phyloP scores from a whole-genome alignment of 352 stramenopile species.

The Phytophthora sp. region DNA sequence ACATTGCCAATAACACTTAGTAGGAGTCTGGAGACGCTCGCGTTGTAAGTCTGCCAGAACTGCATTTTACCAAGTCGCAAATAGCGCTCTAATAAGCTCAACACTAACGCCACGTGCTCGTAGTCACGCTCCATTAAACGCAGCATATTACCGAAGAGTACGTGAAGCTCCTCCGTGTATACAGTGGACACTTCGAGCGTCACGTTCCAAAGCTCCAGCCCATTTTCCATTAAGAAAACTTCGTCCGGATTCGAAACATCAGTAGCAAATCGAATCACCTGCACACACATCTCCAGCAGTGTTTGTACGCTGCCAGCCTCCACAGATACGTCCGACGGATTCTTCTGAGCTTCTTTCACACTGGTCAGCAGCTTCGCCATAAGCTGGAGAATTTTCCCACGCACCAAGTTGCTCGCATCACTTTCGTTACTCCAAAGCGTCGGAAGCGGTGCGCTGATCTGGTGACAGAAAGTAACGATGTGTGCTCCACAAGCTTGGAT shows the following conservation, averaged over 20 bases:
- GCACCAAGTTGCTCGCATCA: conserved; percentile 81
- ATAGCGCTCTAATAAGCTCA: conserved; percentile 72
- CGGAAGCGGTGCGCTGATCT: conserved; percentile 76
- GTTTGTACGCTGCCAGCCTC: conserved; percentile 38
- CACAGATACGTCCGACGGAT: conserved; percentile 8
- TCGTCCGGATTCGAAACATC: conserved; percentile 83
- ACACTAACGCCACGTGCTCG: conserved; percentile 70
- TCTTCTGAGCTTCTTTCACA: conserved; percentile 53
- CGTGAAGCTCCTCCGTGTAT: conserved; percentile 76
- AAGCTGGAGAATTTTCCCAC: conserved; percentile 83
- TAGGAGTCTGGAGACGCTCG: conserved; percentile 47
- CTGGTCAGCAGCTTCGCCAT: conserved; percentile 66
- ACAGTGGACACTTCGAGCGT: conserved; percentile 49
- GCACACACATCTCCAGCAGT: conserved; percentile 71
- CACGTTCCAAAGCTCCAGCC: conserved; percentile 75
- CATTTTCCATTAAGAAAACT: conserved; percentile 88
- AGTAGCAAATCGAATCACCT: conserved; percentile 74
- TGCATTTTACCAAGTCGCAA: conserved; percentile 51
- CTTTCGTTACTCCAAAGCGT: conserved; percentile 73
- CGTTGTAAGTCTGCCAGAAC: conserved; percentile 80
- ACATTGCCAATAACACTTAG: conserved; percentile 65
- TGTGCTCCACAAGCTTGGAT: conserved; percentile 64
- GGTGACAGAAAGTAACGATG: conserved; percentile 56
- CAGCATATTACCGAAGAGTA: conserved; percentile 68
- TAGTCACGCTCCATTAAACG: conserved; percentile 79